Evolutionary conservation across 257 asterid genomes (phyloP).

Genomic region (Fraxinus cuspidata): DNA sequence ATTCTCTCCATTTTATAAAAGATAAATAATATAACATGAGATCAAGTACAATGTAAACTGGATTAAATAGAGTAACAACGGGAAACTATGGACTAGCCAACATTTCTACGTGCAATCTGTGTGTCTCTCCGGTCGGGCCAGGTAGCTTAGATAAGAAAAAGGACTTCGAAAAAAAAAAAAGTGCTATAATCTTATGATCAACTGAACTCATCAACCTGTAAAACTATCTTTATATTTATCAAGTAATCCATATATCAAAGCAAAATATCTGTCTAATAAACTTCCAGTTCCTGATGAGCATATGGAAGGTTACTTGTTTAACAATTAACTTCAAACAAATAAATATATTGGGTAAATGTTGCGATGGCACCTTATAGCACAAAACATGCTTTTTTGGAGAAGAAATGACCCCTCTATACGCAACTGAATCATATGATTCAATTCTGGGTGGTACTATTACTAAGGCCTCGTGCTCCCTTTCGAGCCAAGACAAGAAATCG

Average conservation of each 20-base stretch:
- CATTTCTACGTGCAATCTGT: background rate
- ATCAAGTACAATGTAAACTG: background rate
- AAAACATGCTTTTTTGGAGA: background rate
- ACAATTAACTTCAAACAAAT: background rate
- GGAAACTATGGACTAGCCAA: background rate
- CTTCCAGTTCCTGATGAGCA: background rate
- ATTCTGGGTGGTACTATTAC: background rate
- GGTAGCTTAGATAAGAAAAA: background rate
- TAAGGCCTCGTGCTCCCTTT: background rate
- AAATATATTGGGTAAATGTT: background rate
- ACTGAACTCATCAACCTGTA: background rate
- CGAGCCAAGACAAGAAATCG: background rate
- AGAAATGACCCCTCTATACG: background rate
- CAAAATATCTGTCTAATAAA: background rate
- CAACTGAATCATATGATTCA: too few relatives aligned
- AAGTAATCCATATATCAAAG: background rate
- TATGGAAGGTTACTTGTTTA: background rate
- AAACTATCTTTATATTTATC: background rate
- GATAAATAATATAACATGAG: too few relatives aligned
- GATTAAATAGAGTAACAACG: background rate
- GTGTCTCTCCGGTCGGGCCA: background rate
- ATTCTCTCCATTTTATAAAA: too few relatives aligned
- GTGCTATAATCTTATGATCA: background rate
- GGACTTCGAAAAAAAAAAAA: background rate
- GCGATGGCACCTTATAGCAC: constrained; percentile 3